A percentile compares a stretch with the other conserved stretches of the same genome.
phyloP scores from a whole-genome alignment of 116 monocot genomes.

The Posidonia oceanica region DNA sequence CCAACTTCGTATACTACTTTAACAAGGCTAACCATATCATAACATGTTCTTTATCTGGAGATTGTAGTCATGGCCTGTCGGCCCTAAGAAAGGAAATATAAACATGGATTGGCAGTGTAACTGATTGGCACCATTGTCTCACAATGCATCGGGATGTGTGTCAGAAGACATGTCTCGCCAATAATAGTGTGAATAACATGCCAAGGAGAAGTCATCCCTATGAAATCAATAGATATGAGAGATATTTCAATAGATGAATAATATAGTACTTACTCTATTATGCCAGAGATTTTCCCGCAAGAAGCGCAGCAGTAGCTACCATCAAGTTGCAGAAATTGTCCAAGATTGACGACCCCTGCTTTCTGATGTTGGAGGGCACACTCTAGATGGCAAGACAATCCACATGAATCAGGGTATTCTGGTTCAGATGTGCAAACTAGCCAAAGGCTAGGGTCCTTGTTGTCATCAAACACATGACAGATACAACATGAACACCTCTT shows the following conservation, averaged over 20 bases:
- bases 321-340: conserved; percentile 76
- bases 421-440: conserved; percentile 82
- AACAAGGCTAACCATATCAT: too few species aligned
- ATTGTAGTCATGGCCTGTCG: too few species aligned
- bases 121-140: too few species aligned
- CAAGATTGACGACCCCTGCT: conserved; percentile 72
- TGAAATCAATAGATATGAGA: background rate
- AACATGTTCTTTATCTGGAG: too few species aligned
- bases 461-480: conserved; percentile 93
- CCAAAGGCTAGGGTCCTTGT: conserved; percentile 99
- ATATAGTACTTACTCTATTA: conserved; percentile 59
- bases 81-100: too few species aligned
- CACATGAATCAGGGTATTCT: conserved; percentile 67
- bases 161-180: too few species aligned
- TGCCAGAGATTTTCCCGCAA: conserved; percentile 91
- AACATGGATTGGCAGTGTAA: too few species aligned
- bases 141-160: too few species aligned
- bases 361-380: conserved; percentile 77
- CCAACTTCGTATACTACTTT: too few species aligned
- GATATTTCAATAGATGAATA: background rate
- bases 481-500: conserved; percentile 98
- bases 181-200: too few species aligned
- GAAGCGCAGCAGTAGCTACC: conserved; percentile 97
- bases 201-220: too few species aligned
- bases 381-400: conserved; percentile 92